Conservation (phyloP, 768 basidiomycete genomes). For the Suillus subalutaceus region DNA sequence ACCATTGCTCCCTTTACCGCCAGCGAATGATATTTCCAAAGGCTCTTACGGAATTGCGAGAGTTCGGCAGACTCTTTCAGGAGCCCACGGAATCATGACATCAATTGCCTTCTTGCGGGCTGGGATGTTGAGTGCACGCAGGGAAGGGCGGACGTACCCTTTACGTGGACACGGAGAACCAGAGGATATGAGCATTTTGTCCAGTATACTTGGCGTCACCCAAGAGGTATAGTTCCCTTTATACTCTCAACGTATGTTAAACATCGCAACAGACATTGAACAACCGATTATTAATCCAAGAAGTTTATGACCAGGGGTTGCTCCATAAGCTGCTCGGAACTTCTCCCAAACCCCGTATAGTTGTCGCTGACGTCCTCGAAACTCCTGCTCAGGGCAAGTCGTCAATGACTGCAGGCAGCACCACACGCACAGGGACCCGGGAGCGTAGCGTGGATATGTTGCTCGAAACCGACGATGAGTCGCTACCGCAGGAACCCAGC, state of each 20-base stretch:
- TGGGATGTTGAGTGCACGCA: slow-evolving; percentile 60
- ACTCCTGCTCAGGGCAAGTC: slow-evolving; percentile 11
- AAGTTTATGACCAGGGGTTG: slow-evolving; percentile 60
- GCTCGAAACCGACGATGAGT: slow-evolving; percentile 27
- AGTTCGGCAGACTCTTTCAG: slow-evolving; percentile 82
- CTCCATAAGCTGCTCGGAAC: slow-evolving; percentile 65
- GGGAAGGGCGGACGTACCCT: slow-evolving; percentile 48
- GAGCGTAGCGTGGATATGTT: slow-evolving; percentile 35
- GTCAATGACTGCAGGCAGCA: slow-evolving; percentile 6
- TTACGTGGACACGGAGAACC: slow-evolving; percentile 49
- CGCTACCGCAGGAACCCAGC: neutral
- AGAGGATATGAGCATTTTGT: slow-evolving; percentile 77
- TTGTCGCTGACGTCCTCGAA: slow-evolving; percentile 24
- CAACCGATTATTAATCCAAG: slow-evolving; percentile 68
- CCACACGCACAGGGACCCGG: neutral
- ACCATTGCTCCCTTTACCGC: slow-evolving; percentile 7
- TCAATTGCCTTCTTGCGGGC: slow-evolving; percentile 69
- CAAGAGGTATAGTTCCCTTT: slow-evolving; percentile 59
- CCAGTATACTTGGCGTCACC: slow-evolving; percentile 79
- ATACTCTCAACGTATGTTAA: slow-evolving; percentile 7
- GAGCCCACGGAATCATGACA: slow-evolving; percentile 79
- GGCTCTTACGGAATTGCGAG: slow-evolving; percentile 84
- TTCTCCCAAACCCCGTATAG: slow-evolving; percentile 18
- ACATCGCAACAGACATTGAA: slow-evolving; percentile 61
- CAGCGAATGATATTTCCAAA: slow-evolving; percentile 92